Percentiles rank a stretch among this genome's conserved stretches.
These are phyloP conservation scores for Naganishia sp. DNA, from an alignment of 1,284 basidiomycete genomes.

Conservation along the genomic window DNA sequence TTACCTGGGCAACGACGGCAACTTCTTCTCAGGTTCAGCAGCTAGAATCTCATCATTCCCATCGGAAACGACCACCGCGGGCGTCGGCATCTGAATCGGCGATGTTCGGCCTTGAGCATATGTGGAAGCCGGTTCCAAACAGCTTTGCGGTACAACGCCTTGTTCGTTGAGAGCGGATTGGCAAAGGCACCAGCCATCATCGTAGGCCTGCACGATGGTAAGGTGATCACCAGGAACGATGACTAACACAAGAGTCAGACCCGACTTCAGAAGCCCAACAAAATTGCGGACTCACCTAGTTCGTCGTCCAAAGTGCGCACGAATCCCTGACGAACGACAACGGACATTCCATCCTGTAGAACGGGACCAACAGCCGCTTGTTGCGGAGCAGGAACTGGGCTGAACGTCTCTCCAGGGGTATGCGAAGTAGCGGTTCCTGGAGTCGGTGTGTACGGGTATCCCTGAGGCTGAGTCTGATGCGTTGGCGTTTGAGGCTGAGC, in stretches of 20 bases:
- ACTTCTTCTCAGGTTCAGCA: conserved; percentile 3
- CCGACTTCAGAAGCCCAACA: too few relatives aligned
- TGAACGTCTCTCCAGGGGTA: neutral
- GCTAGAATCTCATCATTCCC: conserved; percentile 18
- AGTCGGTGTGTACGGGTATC: conserved; percentile 5
- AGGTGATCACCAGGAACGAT: conserved; percentile 53
- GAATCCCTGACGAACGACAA: conserved; percentile 49
- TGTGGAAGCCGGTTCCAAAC: conserved; percentile 42
- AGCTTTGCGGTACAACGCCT: conserved; percentile 52
- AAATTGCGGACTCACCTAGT: conserved; percentile 42
- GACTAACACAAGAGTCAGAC: conserved; percentile 34
- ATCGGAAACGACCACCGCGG: conserved; percentile 18
- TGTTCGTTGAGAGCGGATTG: conserved; percentile 46
- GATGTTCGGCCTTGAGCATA: conserved; percentile 3
- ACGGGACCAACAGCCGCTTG: neutral
- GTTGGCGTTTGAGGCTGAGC: conserved; percentile 9
- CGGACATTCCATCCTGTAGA: conserved; percentile 24
- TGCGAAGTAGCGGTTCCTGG: neutral
- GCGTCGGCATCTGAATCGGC: conserved; percentile 22
- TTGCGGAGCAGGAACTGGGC: neutral
- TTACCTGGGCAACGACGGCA: conserved; percentile 26
- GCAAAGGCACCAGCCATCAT: conserved; percentile 54
- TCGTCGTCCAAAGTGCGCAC: conserved; percentile 52
- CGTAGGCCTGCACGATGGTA: conserved; percentile 51
- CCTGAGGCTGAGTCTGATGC: conserved; percentile 21